phyloP scores from a whole-genome alignment of 169 alveolate genomes.

The Eimeria acervulina region DNA sequence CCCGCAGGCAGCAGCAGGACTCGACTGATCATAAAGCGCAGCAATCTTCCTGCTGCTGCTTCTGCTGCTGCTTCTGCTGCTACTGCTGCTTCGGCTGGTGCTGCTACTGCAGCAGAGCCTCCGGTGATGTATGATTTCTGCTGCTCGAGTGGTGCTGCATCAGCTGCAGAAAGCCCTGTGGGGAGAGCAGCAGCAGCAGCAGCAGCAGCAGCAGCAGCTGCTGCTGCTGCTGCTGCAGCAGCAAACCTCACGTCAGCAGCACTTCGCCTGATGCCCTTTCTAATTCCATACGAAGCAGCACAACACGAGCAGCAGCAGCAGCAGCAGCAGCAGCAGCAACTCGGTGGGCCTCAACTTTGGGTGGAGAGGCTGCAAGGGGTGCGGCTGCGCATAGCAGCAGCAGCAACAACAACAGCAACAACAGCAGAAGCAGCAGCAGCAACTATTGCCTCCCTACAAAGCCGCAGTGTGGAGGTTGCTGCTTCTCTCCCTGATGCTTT shows the following conservation, averaged over 20 bases:
- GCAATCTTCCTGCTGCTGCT: constrained; percentile 36
- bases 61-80: constrained; percentile 36
- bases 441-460: neutral
- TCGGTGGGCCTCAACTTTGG: neutral
- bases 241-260: neutral
- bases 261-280: neutral
- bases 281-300: neutral
- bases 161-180: neutral
- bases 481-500: neutral
- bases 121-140: neutral
- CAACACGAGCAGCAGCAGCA: constrained; percentile 34
- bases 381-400: too few relatives aligned
- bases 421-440: constrained; percentile 44
- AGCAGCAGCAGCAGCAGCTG: too few relatives aligned
- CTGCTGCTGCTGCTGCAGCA: constrained; percentile 58
- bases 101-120: neutral
- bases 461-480: constrained; percentile 3
- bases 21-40: neutral
- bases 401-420: constrained; percentile 34
- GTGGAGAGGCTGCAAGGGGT: constrained; percentile 14
- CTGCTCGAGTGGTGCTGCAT: constrained; percentile 3
- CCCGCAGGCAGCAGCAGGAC: constrained; percentile 45
- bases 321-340: too few relatives aligned
- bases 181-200: constrained; percentile 31
- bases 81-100: constrained; percentile 5